A percentile compares a stretch with the other conserved stretches of the same genome.
Conservation (phyloP, 805 yeast genomes). For the Starmerella powellii region DNA sequence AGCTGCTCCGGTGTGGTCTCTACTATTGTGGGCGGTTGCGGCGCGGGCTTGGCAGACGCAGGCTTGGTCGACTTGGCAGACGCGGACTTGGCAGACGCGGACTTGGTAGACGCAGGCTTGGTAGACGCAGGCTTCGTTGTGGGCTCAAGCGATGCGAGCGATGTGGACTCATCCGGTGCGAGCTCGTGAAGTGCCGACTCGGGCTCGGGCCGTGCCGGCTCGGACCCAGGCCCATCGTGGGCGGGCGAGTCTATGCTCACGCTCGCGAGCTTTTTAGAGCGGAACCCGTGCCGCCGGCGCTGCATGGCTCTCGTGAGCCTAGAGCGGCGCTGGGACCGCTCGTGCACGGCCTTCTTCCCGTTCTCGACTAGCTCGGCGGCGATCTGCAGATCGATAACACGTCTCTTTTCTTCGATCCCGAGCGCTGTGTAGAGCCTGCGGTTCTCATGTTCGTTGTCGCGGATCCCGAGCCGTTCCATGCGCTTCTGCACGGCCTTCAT, state of each 20-base stretch:
- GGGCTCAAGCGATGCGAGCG: no score
- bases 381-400: slow-evolving; percentile 3
- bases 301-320: background rate
- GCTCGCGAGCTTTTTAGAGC: background rate
- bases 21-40: no score
- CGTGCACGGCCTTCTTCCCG: background rate
- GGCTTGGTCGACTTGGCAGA: no score
- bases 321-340: background rate
- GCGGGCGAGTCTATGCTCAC: background rate
- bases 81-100: no score
- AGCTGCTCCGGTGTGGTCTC: no score
- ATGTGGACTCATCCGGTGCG: no score
- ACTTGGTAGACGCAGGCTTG: no score
- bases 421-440: background rate
- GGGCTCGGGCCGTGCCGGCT: no score
- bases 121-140: no score
- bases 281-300: slow-evolving; percentile 1
- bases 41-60: no score
- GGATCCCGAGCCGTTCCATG: background rate
- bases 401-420: background rate
- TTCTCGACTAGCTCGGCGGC: slow-evolving; percentile 6
- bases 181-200: no score
- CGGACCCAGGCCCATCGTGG: no score
- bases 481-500: slow-evolving; percentile 16
- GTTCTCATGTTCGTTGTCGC: background rate